Base-by-base conservation (phyloP, 2,329 filamentous ascomycete genomes). In the Fusarium protoensiforme region DNA sequence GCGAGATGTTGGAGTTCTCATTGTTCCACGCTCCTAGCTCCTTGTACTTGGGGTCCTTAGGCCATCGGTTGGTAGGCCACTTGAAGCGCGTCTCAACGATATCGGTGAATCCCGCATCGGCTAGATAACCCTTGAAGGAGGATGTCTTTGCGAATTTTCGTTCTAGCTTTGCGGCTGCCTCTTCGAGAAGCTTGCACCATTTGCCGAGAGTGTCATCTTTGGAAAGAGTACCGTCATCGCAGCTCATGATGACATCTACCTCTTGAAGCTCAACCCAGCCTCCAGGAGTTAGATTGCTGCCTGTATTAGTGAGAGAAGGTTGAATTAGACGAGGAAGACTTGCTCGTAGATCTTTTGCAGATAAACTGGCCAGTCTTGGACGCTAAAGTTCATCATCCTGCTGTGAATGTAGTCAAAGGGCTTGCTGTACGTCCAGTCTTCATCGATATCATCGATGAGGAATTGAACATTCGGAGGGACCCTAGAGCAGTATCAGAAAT, bases 1-100 rank as follows among this genome's bases (percentile, higher is more conserved):
- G 60, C 1, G 70, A 69, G 3, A 61, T 61, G 4, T 64, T 29
- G 3, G 78, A 65, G 51, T 79, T 79, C 16, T 67, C 69, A 1
- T 67, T 43, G 2, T 69, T 72, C 75, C 75, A 73, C 18, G 64
- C 58, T 2, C 68, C 69, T 58, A 88, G 73, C 57, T 88, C 84
- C 73, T 89, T 90, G 46, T 85, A 80, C 35, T 84, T 84, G 18
- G 79, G 80, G 31, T 87, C 84, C 59, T 83, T 85, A 0, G 87
- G 84, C 87, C 87, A 89, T 4, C 81, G 78, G 72, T 85, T 86
- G 38, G 82, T 80, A 0, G 87, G 87, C 78, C 87, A 84, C 74
- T 85, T 85, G 74, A 81, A 85, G 13, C 84, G 75, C 7, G 81
- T 78, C 70, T 88, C 83, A 0, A 77, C 76, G 0, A 90, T 83